Base-by-base conservation (phyloP, 306 rosid species). In the Cicer cuneatum region DNA sequence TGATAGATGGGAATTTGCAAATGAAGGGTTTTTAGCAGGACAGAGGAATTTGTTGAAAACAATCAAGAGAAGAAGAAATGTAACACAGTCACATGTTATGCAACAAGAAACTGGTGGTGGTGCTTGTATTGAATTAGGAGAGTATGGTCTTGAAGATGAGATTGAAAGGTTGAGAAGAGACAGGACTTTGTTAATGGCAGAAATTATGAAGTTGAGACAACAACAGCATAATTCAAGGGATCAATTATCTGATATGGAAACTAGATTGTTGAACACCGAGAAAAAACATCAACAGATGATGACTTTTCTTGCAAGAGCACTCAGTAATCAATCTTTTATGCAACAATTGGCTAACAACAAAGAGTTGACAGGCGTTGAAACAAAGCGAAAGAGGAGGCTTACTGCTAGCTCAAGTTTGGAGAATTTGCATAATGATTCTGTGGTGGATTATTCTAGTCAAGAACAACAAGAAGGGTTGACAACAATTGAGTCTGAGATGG, bases 1-100 rank as follows among this genome's bases (percentile, higher is more conserved):
- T 2, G 99, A 95, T 77, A 79, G 95, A 53, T 95, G 98, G 99
- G 99, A 95, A 68, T 95, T 95, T 18, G 99, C 98, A 2, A 90
- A 95, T 38, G 93, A 90, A 72, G 98, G 99, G 45, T 95, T 95
- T 77, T 81, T 95, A 18, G 93, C 90, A 18, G 99, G 98, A 29
- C 98, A 95, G 81, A 85, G 72, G 73, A 85, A 87, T 33, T 67
- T 92, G 21, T 70, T 95, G 75, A 95, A 81, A 86, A 92, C 86
- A 6, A 92, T 95, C 13, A 95, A 86, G 90, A 87, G 99, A 75
- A 95, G 98, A 75, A 88, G 99, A 52, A 84, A 92, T 57, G 89
- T 85, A 6, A 12, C 90, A 0, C 95, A 85, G 77, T 29, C 89
- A 0, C 93, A 83, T 71, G 40, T 65, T 48, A 2, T 64, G 40